A percentile compares a stretch with the other conserved stretches of the same genome.
phyloP scores from a whole-genome alignment of 225 moss, liverwort and hornwort species.

The Marchantia paleacea region DNA sequence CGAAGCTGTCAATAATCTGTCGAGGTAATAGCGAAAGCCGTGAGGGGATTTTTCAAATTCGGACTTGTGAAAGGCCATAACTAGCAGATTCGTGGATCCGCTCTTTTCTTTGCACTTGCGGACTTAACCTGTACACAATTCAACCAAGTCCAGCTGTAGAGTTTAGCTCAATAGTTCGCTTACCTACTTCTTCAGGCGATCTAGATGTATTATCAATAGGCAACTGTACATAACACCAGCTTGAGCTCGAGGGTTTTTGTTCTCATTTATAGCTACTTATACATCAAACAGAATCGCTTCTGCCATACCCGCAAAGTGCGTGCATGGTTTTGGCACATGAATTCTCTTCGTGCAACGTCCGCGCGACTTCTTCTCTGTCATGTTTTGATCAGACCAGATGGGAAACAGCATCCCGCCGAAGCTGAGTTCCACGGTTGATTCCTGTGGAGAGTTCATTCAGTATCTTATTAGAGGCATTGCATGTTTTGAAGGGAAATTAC shows the following conservation, averaged over 20 bases:
- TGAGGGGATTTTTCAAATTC: not conserved
- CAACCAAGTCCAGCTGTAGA: not conserved
- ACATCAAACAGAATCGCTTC: not conserved
- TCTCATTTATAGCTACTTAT: not conserved
- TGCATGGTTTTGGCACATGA: no score
- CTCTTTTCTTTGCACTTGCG: not conserved
- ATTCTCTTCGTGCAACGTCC: no score
- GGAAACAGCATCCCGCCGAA: no score
- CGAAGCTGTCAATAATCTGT: not conserved
- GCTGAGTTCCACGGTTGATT: no score
- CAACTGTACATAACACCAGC: slow-evolving; percentile 5
- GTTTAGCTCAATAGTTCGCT: not conserved
- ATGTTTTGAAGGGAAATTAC: no score
- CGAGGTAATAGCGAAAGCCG: not conserved
- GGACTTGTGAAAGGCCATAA: not conserved
- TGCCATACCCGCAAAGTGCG: no score
- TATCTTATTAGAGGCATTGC: no score
- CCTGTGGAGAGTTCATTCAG: no score
- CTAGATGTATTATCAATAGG: not conserved
- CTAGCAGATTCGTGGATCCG: not conserved
- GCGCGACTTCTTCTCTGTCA: no score
- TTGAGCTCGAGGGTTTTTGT: not conserved
- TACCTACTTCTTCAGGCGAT: not conserved
- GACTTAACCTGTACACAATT: not conserved
- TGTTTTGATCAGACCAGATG: no score